Conservation (phyloP, 768 basidiomycete species). For the Amanita muscaria region DNA sequence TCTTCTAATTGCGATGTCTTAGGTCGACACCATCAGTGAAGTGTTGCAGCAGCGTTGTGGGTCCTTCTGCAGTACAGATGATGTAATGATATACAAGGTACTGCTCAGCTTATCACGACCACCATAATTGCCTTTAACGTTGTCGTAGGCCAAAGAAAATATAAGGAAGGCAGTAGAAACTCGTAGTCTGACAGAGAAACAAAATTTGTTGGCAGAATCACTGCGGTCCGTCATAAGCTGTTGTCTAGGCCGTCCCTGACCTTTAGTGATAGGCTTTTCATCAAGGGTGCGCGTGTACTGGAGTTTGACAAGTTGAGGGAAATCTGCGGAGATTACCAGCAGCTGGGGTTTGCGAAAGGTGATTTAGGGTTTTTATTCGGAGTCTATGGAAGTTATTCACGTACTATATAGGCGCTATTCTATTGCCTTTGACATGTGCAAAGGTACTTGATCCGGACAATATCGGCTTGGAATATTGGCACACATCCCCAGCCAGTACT, state of each 20-base stretch:
- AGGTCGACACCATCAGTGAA: constrained; percentile 97
- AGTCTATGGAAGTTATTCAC: not conserved
- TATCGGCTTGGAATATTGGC: constrained; percentile 70
- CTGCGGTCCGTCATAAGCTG: constrained; percentile 48
- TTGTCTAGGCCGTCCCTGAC: constrained; percentile 3
- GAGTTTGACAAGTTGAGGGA: constrained; percentile 80
- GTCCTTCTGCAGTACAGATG: constrained; percentile 95
- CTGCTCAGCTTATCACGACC: constrained; percentile 8
- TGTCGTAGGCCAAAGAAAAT: constrained; percentile 78
- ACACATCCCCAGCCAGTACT: constrained; percentile 21
- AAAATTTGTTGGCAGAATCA: constrained; percentile 78
- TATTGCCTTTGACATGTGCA: constrained; percentile 80
- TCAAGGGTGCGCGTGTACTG: constrained; percentile 78
- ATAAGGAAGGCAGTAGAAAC: constrained; percentile 85
- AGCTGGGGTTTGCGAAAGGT: constrained; percentile 80
- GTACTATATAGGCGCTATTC: constrained; percentile 57
- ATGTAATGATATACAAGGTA: constrained; percentile 96
- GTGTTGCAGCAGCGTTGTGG: constrained; percentile 91
- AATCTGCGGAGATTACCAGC: constrained; percentile 83
- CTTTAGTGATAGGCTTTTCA: constrained; percentile 56
- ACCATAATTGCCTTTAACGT: constrained; percentile 5
- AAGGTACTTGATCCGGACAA: constrained; percentile 68
- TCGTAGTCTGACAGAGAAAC: constrained; percentile 60
- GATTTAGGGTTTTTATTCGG: constrained; percentile 1
- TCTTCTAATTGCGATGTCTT: constrained; percentile 7